A percentile compares a stretch with the other conserved stretches of the same genome.
phyloP scores from a whole-genome alignment of 2,329 filamentous ascomycete species.

The Hymenoscyphus salicellus region DNA sequence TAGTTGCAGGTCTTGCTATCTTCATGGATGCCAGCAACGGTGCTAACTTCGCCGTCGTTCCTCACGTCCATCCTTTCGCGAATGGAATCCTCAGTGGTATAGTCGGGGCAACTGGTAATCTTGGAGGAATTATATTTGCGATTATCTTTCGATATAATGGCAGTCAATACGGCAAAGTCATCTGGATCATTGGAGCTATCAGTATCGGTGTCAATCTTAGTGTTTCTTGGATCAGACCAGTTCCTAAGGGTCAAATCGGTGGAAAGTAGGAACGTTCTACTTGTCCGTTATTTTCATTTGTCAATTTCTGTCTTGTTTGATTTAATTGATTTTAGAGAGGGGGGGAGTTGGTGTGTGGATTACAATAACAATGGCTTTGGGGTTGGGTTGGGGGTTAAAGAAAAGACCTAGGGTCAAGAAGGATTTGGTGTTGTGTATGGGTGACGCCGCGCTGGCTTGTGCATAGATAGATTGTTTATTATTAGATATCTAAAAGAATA shows the following conservation, averaged over 20 bases:
- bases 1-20: conserved; percentile 71
- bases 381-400: neutral
- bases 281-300: neutral
- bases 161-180: conserved; percentile 61
- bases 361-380: neutral
- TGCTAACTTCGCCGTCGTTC: conserved; percentile 59
- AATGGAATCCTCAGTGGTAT: conserved; percentile 63
- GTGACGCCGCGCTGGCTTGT: too few species aligned
- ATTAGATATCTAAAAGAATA: too few species aligned
- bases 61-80: conserved; percentile 57
- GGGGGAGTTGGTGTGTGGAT: neutral
- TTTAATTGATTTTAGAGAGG: neutral
- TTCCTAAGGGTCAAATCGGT: conserved; percentile 43
- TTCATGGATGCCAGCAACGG: conserved; percentile 73
- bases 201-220: conserved; percentile 65
- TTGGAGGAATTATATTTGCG: conserved; percentile 79
- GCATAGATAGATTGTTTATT: too few species aligned
- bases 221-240: conserved; percentile 58
- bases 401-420: neutral
- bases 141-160: conserved; percentile 75
- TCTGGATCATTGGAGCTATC: conserved; percentile 79
- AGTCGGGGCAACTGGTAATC: conserved; percentile 73
- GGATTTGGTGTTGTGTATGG: neutral
- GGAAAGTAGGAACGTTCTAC: neutral
- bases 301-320: neutral